phyloP scores from a whole-genome alignment of 345 rosid genomes.

The Barbarea vulgaris region DNA sequence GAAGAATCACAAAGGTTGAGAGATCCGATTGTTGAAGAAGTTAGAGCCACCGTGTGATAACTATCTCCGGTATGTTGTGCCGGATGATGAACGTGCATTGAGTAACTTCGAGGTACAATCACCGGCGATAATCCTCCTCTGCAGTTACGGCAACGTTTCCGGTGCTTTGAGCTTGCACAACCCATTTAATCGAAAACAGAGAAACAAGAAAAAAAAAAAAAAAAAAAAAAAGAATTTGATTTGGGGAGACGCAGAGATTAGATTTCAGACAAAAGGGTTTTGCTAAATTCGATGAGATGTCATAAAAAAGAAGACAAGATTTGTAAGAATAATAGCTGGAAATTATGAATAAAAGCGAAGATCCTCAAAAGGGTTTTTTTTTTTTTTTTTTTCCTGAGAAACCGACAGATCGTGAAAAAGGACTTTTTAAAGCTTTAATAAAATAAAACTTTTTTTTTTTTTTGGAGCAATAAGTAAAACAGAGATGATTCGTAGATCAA shows the following conservation, averaged over 20 bases:
- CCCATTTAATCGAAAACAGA: conserved; percentile 55
- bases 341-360: not conserved
- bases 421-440: not conserved
- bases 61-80: conserved; percentile 62
- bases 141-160: conserved; percentile 66
- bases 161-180: conserved; percentile 72
- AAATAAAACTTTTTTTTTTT: not conserved
- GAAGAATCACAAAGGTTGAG: conserved; percentile 47
- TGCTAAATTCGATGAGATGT: conserved; percentile 38
- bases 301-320: conserved; percentile 29
- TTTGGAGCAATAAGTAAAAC: conserved; percentile 10
- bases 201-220: not conserved
- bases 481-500: conserved; percentile 1
- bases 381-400: conserved; percentile 18
- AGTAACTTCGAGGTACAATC: conserved; percentile 66
- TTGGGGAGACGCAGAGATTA: conserved; percentile 13
- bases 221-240: not conserved
- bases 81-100: conserved; percentile 73
- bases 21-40: conserved; percentile 78
- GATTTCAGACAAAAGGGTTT: conserved; percentile 35
- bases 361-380: conserved; percentile 18
- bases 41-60: conserved; percentile 83
- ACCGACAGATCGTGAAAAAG: conserved; percentile 25
- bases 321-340: conserved; percentile 18
- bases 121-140: conserved; percentile 56